Percentiles rank a stretch among this genome's conserved stretches.
These are phyloP conservation scores for Vaccinium macrocarpon DNA, from an alignment of 148 eudicot species.

Conservation along the genomic window DNA sequence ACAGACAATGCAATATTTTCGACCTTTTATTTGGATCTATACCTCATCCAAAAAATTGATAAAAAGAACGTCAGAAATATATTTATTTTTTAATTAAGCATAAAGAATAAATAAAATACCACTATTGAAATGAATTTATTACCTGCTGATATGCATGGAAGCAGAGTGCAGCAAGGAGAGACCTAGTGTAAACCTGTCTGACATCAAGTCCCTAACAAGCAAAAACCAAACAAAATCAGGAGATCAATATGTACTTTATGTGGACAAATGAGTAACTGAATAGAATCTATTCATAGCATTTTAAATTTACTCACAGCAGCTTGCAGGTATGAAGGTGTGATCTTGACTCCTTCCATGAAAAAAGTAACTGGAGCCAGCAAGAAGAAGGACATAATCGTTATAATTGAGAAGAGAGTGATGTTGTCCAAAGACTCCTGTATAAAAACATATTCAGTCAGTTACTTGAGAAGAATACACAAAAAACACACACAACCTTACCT, in stretches of 20 bases:
- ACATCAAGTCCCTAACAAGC: slow-evolving; percentile 69
- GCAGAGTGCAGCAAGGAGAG: slow-evolving; percentile 87
- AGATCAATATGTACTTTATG: not conserved
- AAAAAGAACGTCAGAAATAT: not conserved
- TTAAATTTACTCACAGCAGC: slow-evolving; percentile 63
- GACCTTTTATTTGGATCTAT: not conserved
- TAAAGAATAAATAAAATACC: not conserved
- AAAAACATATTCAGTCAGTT: slow-evolving; percentile 7
- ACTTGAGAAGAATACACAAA: not conserved
- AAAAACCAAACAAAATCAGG: slow-evolving; percentile 5
- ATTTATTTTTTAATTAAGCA: not conserved
- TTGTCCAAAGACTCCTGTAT: slow-evolving; percentile 93
- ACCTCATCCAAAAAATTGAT: not conserved
- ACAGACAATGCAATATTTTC: not conserved
- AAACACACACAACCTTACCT: not conserved
- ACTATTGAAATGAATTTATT: slow-evolving; percentile 14
- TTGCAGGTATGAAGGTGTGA: slow-evolving; percentile 74
- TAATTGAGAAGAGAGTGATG: slow-evolving; percentile 88
- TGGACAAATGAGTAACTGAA: not conserved
- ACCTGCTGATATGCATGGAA: slow-evolving; percentile 99
- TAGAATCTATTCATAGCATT: slow-evolving; percentile 2
- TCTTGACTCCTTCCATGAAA: slow-evolving; percentile 79
- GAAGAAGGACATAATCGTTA: slow-evolving; percentile 89
- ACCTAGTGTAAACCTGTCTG: slow-evolving; percentile 54
- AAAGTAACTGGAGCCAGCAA: slow-evolving; percentile 66